Evolutionary conservation across 2,329 filamentous ascomycete genomes (phyloP).

Genomic region (Dryadomyces quercivorus): DNA sequence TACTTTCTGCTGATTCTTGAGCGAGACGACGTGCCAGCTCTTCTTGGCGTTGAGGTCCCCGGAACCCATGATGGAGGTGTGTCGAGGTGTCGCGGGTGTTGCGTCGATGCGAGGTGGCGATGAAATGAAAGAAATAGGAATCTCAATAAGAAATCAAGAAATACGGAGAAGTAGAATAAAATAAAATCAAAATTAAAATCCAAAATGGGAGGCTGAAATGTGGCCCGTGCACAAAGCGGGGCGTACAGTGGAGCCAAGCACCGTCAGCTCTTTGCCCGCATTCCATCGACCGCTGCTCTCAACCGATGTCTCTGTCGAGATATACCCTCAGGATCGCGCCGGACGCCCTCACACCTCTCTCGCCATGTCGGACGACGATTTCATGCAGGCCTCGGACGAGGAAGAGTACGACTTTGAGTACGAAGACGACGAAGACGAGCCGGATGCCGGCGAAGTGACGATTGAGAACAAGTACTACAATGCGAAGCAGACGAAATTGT

Average conservation of each 20-base stretch:
- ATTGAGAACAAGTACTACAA: conserved; percentile 99
- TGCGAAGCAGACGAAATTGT: conserved; percentile 87
- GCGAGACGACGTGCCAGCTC: conserved; percentile 84
- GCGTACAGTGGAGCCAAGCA: background rate
- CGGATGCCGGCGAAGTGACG: conserved; percentile 77
- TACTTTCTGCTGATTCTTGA: conserved; percentile 82
- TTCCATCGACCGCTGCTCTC: no score
- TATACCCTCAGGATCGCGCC: no score
- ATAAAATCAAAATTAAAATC: background rate
- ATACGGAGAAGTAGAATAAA: background rate
- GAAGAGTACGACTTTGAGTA: conserved; percentile 98
- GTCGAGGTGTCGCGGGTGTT: background rate
- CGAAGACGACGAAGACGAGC: conserved; percentile 78
- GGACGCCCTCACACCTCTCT: no score
- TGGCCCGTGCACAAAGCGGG: conserved; percentile 7
- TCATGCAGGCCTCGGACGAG: conserved; percentile 85
- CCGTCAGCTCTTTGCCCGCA: no score
- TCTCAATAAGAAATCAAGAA: background rate
- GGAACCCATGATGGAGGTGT: conserved; percentile 48
- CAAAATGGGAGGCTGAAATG: conserved; percentile 3
- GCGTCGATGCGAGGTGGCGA: background rate
- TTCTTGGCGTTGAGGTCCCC: conserved; percentile 93
- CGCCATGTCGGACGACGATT: conserved; percentile 74
- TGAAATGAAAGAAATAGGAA: no score
- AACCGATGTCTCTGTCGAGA: no score